Evolutionary conservation across 106 monocot species (phyloP), one percentile per base, ranked within the genome.

Genomic region (Narthecium ossifragum): DNA sequence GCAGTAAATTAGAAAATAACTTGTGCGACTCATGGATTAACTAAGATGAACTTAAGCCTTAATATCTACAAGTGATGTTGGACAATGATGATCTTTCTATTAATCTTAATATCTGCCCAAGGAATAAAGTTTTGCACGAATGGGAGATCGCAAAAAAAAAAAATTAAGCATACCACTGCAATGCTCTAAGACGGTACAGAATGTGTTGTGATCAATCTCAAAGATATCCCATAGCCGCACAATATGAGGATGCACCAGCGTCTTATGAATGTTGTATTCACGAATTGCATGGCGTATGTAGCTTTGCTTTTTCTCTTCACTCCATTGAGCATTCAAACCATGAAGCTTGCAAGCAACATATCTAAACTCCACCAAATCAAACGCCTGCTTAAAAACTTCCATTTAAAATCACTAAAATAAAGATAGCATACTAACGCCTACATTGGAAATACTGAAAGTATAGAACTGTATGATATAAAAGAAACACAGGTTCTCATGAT

Each of bases 271-370:
- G 76, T 99, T 77, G 62, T 99, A 91, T 70, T 99, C 98, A 38
- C 98, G 86, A 70, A 92, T 79, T n/a, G 98, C 98, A 85, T 99
- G 98, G 6, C 98, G 80, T 82, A 82, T 92, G 60, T 99, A 99
- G 60, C 88, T 99, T 52, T 88, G 84, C 54, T 99, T 99, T 62
- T 99, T 99, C 67, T 91, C 88, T 73, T 99, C 98, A 49, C 86
- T 91, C 98, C 98, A 99, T 50, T 99, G 91, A 70, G 81, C 71
- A 85, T 99, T 99, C 62, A 99, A 57, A 52, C 98, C 73, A 67
- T 99, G 98, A 74, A 99, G 98, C 74, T 99, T 99, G 66, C 98
- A 91, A 0, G 98, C 98, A 41, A 99, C 98, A 55, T 91, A 99
- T 69, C 86, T 81, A 61, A 84, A 63, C 74, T 91, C 98, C 70